Conservation (phyloP, 2,329 filamentous ascomycete genomes). For the Phaeoacremonium minimum region DNA sequence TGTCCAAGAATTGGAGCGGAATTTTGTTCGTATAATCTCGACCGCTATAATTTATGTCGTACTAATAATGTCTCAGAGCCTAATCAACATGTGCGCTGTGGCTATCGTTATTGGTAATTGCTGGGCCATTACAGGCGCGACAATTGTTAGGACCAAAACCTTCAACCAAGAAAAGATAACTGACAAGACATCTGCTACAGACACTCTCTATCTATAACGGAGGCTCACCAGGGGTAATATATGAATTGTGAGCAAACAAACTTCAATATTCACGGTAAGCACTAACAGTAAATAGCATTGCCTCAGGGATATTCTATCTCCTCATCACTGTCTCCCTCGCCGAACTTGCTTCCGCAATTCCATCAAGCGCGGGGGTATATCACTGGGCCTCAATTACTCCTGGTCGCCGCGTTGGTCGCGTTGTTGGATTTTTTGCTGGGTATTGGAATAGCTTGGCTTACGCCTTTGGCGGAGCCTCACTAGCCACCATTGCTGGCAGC, state of each 20-base stretch:
- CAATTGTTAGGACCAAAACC: slow-evolving; percentile 15
- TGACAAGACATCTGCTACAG: too few relatives aligned
- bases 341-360: slow-evolving; percentile 40
- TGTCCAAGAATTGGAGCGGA: slow-evolving; percentile 11
- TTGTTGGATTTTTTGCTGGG: slow-evolving; percentile 43
- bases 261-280: too few relatives aligned
- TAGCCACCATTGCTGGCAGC: slow-evolving; percentile 20
- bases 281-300: slow-evolving; percentile 31
- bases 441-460: slow-evolving; percentile 49
- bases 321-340: slow-evolving; percentile 45
- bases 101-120: slow-evolving; percentile 11
- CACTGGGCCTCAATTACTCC: slow-evolving; percentile 48
- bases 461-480: slow-evolving; percentile 38
- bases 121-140: slow-evolving; percentile 10
- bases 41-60: too few relatives aligned
- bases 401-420: slow-evolving; percentile 37
- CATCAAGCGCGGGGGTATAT: slow-evolving; percentile 37
- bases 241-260: slow-evolving; percentile 28
- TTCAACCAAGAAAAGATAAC: too few relatives aligned
- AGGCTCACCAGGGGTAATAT: slow-evolving; percentile 38
- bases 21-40: too few relatives aligned
- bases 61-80: slow-evolving; percentile 2
- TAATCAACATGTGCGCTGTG: slow-evolving; percentile 10
- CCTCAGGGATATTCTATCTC: slow-evolving; percentile 43
- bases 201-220: slow-evolving; percentile 28